Evolutionary conservation across 2,329 filamentous ascomycete species (phyloP).

Genomic region (Trichoderma oligosporum): DNA sequence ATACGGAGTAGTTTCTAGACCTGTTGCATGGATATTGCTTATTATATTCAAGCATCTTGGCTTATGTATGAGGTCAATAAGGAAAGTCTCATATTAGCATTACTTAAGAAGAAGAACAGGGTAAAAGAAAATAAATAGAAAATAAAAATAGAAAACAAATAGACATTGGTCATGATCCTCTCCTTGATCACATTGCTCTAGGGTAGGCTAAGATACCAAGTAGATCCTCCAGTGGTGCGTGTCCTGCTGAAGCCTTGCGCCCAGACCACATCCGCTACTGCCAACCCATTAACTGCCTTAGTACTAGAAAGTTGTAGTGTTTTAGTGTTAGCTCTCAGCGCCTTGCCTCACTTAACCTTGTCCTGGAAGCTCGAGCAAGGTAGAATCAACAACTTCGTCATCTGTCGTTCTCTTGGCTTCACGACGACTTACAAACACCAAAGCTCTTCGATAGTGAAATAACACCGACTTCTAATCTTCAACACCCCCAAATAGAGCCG

Average conservation of each 20-base stretch:
- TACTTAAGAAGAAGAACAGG: too few relatives aligned
- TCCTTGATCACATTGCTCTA: too few relatives aligned
- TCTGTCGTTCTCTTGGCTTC: background rate
- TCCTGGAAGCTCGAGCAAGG: constrained; percentile 12
- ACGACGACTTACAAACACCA: background rate
- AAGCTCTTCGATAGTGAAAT: background rate
- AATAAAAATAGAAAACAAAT: too few relatives aligned
- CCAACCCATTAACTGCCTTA: too few relatives aligned
- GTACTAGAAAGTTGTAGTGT: background rate
- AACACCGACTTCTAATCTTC: background rate
- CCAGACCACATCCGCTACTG: constrained; percentile 11
- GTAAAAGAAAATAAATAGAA: too few relatives aligned
- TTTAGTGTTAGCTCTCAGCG: constrained; percentile 5
- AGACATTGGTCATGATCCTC: too few relatives aligned
- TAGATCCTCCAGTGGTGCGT: constrained; percentile 16
- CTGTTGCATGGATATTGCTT: background rate
- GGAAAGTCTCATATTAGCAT: too few relatives aligned
- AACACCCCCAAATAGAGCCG: background rate
- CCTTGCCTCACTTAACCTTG: constrained; percentile 5
- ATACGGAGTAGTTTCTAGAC: background rate
- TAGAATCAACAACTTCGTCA: constrained; percentile 17
- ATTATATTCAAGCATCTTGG: background rate
- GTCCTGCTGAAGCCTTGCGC: constrained; percentile 22
- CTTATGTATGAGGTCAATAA: too few relatives aligned
- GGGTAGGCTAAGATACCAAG: too few relatives aligned